Percentiles rank a stretch among this genome's conserved stretches.
phyloP scores from a whole-genome alignment of 495 filamentous ascomycete genomes.

The Podospora bellae-mahoneyi region DNA sequence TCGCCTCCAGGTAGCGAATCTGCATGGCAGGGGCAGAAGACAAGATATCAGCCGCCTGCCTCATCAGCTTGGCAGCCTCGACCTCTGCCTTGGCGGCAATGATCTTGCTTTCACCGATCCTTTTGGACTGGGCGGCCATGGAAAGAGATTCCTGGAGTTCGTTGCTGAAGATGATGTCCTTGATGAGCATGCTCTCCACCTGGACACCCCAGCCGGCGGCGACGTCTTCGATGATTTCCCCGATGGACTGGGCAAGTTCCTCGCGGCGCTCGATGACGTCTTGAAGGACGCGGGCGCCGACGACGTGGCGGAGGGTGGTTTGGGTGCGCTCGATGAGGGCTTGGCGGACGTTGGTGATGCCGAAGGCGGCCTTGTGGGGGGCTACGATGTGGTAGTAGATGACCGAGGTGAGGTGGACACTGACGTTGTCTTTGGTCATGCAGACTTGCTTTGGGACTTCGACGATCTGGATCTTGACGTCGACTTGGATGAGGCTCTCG shows the following conservation, averaged over 20 bases:
- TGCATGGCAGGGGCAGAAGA: conserved; percentile 95
- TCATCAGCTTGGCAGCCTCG: conserved; percentile 94
- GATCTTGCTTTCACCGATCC: conserved; percentile 97
- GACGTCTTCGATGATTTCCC: conserved; percentile 97
- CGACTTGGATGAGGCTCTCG: conserved; percentile 84
- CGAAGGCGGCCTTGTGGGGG: conserved; percentile 96
- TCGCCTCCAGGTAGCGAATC: conserved; percentile 97
- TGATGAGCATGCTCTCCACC: conserved; percentile 98
- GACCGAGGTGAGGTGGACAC: conserved; percentile 85
- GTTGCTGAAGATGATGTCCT: conserved; percentile 96
- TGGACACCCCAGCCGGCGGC: conserved; percentile 91
- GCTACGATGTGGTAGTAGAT: conserved; percentile 99
- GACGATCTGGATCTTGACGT: conserved; percentile 99
- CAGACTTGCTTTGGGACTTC: conserved; percentile 94
- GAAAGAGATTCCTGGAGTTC: conserved; percentile 96
- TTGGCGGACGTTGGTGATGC: conserved; percentile 89
- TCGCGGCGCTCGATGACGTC: conserved; percentile 99
- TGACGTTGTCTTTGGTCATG: conserved; percentile 99
- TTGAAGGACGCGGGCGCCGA: conserved; percentile 92
- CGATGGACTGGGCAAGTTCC: conserved; percentile 89
- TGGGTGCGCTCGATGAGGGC: conserved; percentile 97
- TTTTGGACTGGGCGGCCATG: conserved; percentile 99
- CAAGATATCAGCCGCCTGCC: conserved; percentile 95
- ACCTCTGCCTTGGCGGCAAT: conserved; percentile 96
- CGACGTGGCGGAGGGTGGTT: conserved; percentile 95